Base-by-base conservation (phyloP, 1,139 yeast species). In the Kodamaea sp. region DNA sequence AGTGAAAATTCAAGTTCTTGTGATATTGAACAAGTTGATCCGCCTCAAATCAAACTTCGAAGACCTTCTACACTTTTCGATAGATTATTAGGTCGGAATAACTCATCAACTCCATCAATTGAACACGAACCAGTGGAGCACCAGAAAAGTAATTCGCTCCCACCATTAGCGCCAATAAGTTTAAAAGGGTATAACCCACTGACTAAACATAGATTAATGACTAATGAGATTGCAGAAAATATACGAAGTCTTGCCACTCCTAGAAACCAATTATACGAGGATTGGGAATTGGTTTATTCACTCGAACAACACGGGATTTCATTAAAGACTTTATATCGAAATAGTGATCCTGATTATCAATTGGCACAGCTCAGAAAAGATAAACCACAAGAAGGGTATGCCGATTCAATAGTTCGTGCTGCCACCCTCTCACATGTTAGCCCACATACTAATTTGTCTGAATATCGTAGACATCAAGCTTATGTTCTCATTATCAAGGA, bases 281-380 rank as follows among this genome's bases (percentile, higher is more conserved):
- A 75, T 8, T 94, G 98, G 99, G 64, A 73, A 9, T 62, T 92
- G 39, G 63, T 82, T 2, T 94, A 90, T 58, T 83, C 94, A 22
- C 62, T 88, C 46, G 97, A 90, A 48, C 96, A 88, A 58, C 88
- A 89, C 58, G 99, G 99, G 0, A 83, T 95, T 0, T 85, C 96
- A 0, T 60, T 92, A 38, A 79, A 75, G 44, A 89, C 98, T 0
- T 63, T 94, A 26, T 92, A 70, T 47, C 58, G 65, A n/a, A 62
- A 67, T 42, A 53, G 67, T 39, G 55, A 63, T 34, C 61, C 67
- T 1, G 61, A 57, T 7, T 52, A 58, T 44, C 75, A 70, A 46
- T 41, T 57, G 36, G 52, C 50, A 28, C 57, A 52, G 33, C 49
- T 52, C 39, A 41, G 45, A 5, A 55, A 55, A 35, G 38, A 42